Evolutionary conservation across 176 grass and related monocot genomes (phyloP), one percentile per base, ranked within the genome.

Genomic region (Typha latifolia): DNA sequence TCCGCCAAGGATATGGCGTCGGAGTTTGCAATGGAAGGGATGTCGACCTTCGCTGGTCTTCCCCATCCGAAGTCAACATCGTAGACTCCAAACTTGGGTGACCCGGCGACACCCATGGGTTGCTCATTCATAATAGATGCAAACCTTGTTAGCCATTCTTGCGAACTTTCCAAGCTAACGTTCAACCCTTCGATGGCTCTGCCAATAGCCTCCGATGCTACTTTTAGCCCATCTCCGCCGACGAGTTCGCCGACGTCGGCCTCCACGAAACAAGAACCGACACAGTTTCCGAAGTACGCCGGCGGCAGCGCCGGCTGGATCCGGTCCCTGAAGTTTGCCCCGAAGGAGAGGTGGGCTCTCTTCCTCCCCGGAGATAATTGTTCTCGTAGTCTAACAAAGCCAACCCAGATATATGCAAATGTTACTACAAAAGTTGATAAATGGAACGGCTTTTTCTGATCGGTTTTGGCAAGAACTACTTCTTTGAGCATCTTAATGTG

Each of bases 251-350:
- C 59, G 64, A 68, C 47, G 53, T 29, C 61, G 4, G 83, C 78
- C 72, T 93, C 94, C 37, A 90, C 86, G 69, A 99, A 99, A 76
- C 94, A 99, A 0, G 94, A 85, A 0, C 94, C 74, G 1, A 99
- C 81, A 77, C 94, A 99, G 77, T 99, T 99, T 74, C 94, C 94
- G 6, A 99, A 85, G 77, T 90, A 99, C 61, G 79, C 85, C 15
- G 80, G 69, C 0, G 81, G 85, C 2, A 99, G 43, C 15, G 86
- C 81, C 48, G 94, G 94, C 2, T 79, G 12, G 16, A 99, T 55
- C 27, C 94, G 82, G 12, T 74, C 63, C 0, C 94, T 80, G 82
- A 89, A 99, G 9, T 99, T 86, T 24, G 93, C 94, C 3, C 85
- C 90, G 83, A 99, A 99, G 14, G 88, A 76, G 62, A 99, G 72